phyloP scores from a whole-genome alignment of 2,329 filamentous ascomycete genomes.

The Cladosporium sp. region DNA sequence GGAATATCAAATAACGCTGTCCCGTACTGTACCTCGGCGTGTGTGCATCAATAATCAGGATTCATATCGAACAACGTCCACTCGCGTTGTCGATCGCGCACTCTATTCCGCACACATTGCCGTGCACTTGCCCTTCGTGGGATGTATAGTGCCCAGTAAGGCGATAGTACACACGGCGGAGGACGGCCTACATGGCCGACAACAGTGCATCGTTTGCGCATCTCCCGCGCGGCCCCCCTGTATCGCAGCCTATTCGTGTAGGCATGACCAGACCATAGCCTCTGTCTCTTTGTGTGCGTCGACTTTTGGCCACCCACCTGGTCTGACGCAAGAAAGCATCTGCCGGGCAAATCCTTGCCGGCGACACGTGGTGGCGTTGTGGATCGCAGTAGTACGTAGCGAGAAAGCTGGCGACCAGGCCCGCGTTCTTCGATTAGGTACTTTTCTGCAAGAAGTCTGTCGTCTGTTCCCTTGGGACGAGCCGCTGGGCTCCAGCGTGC shows the following conservation, averaged over 20 bases:
- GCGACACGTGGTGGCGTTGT: slow-evolving; percentile 9
- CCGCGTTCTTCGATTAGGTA: too few species aligned
- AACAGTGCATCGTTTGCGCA: too few species aligned
- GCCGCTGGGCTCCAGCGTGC: not conserved
- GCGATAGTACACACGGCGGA: not conserved
- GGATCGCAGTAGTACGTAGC: not conserved
- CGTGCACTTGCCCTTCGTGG: slow-evolving; percentile 1
- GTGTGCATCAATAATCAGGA: too few species aligned
- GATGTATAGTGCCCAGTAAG: not conserved
- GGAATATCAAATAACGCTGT: too few species aligned
- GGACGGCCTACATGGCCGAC: too few species aligned
- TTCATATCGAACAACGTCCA: not conserved
- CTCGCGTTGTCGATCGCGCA: slow-evolving; percentile 2
- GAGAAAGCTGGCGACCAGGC: not conserved
- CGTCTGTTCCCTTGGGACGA: too few species aligned
- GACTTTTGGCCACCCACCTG: slow-evolving; percentile 4
- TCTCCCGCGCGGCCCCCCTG: too few species aligned
- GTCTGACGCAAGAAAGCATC: slow-evolving; percentile 1
- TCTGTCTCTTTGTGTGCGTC: not conserved
- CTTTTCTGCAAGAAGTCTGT: not conserved
- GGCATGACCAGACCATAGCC: too few species aligned
- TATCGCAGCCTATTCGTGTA: too few species aligned
- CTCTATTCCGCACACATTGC: not conserved
- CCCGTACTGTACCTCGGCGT: too few species aligned
- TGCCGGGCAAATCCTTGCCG: slow-evolving; percentile 11